Conservation (phyloP, 2,329 filamentous ascomycete species). For the Penicillium crustosum region DNA sequence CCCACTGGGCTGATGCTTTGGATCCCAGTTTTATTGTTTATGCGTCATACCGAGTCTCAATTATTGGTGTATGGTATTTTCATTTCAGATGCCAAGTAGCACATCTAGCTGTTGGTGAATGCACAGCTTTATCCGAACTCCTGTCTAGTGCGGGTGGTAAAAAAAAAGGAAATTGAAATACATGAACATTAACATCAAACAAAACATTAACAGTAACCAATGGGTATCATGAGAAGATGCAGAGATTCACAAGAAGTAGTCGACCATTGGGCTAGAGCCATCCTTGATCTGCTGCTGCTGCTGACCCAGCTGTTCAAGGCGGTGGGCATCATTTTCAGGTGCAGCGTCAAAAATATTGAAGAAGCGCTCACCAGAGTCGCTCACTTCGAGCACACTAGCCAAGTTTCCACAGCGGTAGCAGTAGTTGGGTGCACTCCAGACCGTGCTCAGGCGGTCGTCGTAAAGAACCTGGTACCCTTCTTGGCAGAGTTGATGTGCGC, state of each 20-base stretch:
- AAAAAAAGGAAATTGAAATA: slow-evolving; percentile 13
- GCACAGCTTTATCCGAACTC: slow-evolving; percentile 31
- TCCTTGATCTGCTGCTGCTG: slow-evolving; percentile 62
- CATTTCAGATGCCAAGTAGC: slow-evolving; percentile 12
- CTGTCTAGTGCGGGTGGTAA: slow-evolving; percentile 20
- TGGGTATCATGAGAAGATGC: slow-evolving; percentile 60
- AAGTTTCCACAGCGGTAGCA: slow-evolving; percentile 96
- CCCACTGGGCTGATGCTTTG: slow-evolving; percentile 16
- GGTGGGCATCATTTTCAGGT: slow-evolving; percentile 85
- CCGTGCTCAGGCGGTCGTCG: slow-evolving; percentile 89
- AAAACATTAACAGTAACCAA: slow-evolving; percentile 17
- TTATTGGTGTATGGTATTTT: slow-evolving; percentile 13
- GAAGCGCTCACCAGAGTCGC: slow-evolving; percentile 85
- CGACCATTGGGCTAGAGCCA: slow-evolving; percentile 70
- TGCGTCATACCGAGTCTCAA: slow-evolving; percentile 9
- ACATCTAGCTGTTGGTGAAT: slow-evolving; percentile 28
- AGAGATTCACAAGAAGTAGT: slow-evolving; percentile 61
- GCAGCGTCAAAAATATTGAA: slow-evolving; percentile 98
- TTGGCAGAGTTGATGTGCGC: slow-evolving; percentile 97
- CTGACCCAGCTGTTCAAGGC: slow-evolving; percentile 73
- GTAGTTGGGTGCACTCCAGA: slow-evolving; percentile 97
- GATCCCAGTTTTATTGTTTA: slow-evolving; percentile 14
- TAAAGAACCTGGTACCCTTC: slow-evolving; percentile 97
- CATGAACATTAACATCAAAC: slow-evolving; percentile 6
- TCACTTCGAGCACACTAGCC: slow-evolving; percentile 94